Evolutionary conservation across 2,329 filamentous ascomycete species (phyloP).

Genomic region (Trichophyton benhamiae): DNA sequence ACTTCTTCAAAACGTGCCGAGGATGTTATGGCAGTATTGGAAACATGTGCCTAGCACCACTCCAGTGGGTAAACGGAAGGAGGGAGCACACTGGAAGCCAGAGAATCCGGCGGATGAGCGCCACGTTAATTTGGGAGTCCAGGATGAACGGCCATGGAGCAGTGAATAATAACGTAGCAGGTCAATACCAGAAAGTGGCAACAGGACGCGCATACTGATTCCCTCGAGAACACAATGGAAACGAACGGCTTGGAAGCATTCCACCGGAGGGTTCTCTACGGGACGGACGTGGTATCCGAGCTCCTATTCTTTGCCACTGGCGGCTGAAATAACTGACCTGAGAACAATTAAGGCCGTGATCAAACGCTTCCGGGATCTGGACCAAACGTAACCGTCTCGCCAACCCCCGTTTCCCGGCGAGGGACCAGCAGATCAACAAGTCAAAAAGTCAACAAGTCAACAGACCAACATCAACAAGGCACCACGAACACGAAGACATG

Average conservation of each 20-base stretch:
- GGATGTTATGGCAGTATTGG: background rate
- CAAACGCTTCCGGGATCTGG: no score
- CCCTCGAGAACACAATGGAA: background rate
- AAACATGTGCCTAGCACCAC: background rate
- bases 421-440: no score
- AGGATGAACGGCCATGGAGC: background rate
- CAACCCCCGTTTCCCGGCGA: no score
- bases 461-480: no score
- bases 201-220: background rate
- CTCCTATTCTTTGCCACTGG: background rate
- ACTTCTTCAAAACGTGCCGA: background rate
- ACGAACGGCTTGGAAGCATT: background rate
- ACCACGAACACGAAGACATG: background rate
- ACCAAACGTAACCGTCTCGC: no score
- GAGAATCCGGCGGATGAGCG: background rate
- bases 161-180: background rate
- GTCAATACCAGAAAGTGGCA: background rate
- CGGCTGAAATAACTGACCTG: background rate
- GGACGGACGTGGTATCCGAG: background rate
- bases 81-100: background rate
- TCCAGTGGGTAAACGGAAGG: background rate
- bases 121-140: background rate
- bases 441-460: no score
- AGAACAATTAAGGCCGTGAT: background rate
- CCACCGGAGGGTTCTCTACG: background rate